Percentiles rank a stretch among this genome's conserved stretches.
Evolutionary conservation across 1,284 basidiomycete genomes (phyloP).

Genomic region (Rhodofomes roseus): DNA sequence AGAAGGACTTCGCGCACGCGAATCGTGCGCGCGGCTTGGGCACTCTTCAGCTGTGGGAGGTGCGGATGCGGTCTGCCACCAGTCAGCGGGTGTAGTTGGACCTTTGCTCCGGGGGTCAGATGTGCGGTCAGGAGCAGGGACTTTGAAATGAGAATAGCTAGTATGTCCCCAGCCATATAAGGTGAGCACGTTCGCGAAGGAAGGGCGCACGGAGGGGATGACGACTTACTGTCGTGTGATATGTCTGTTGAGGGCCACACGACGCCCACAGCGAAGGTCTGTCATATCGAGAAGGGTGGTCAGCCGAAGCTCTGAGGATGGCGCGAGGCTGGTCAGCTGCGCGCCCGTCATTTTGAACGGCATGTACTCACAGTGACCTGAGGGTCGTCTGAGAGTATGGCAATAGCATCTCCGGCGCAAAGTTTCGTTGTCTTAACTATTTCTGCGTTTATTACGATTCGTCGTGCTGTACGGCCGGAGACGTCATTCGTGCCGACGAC

Average conservation of each 20-base stretch:
- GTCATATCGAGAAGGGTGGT: conserved; percentile 5
- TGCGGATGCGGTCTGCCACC: conserved; percentile 36
- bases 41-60: conserved; percentile 46
- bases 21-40: conserved; percentile 48
- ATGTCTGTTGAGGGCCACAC: conserved; percentile 69
- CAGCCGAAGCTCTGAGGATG: conserved; percentile 2
- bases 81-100: conserved; percentile 43
- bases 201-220: conserved; percentile 5
- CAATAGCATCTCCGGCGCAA: conserved; percentile 68
- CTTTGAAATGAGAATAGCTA: conserved; percentile 52
- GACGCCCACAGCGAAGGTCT: conserved; percentile 63
- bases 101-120: conserved; percentile 39
- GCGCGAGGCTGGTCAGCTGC: conserved; percentile 12
- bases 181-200: conserved; percentile 5
- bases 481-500: conserved; percentile 35
- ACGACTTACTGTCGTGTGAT: conserved; percentile 48
- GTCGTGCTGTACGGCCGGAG: conserved; percentile 51
- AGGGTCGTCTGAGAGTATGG: conserved; percentile 40
- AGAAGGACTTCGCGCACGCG: conserved; percentile 44
- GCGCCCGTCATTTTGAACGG: background rate
- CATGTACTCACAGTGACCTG: conserved; percentile 15
- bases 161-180: conserved; percentile 8
- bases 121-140: conserved; percentile 59
- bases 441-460: conserved; percentile 66
- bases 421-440: conserved; percentile 59